phyloP scores from a whole-genome alignment of 768 basidiomycete species.

The Gloeostereum incarnatum region DNA sequence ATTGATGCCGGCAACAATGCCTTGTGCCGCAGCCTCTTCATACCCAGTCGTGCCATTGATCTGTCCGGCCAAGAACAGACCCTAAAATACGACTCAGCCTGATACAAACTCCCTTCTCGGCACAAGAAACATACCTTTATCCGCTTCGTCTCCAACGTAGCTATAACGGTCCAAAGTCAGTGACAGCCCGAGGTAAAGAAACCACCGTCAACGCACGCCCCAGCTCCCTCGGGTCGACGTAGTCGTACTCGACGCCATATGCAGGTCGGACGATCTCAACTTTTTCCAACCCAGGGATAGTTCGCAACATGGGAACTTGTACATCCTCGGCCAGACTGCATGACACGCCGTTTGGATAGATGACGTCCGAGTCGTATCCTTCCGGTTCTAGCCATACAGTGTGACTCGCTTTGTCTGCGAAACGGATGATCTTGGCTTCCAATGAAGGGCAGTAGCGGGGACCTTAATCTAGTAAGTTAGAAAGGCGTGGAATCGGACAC shows the following conservation, averaged over 20 bases:
- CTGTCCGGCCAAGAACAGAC: conserved; percentile 83
- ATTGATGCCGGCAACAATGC: conserved; percentile 81
- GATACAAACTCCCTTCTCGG: neutral
- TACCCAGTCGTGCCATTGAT: conserved; percentile 94
- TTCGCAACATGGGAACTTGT: conserved; percentile 76
- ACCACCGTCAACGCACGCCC: conserved; percentile 34
- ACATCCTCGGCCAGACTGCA: conserved; percentile 82
- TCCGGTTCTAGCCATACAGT: conserved; percentile 88
- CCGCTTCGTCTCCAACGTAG: conserved; percentile 79
- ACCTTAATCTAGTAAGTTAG: conserved; percentile 85
- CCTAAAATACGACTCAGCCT: conserved; percentile 24
- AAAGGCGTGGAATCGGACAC: conserved; percentile 88
- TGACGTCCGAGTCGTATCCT: conserved; percentile 82
- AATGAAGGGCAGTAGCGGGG: conserved; percentile 90
- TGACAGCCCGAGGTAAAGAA: neutral
- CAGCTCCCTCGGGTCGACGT: conserved; percentile 80
- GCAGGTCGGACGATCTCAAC: conserved; percentile 79
- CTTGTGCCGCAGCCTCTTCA: conserved; percentile 91
- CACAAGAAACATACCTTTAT: conserved; percentile 38
- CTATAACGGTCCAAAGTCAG: no score
- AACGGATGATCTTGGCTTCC: conserved; percentile 79
- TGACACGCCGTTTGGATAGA: conserved; percentile 88
- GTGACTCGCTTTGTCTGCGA: conserved; percentile 62
- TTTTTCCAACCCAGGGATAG: conserved; percentile 77
- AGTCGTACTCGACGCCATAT: conserved; percentile 91